Conservation (phyloP, 176 grass and related monocot genomes). For the Bothriochloa decipiens region DNA sequence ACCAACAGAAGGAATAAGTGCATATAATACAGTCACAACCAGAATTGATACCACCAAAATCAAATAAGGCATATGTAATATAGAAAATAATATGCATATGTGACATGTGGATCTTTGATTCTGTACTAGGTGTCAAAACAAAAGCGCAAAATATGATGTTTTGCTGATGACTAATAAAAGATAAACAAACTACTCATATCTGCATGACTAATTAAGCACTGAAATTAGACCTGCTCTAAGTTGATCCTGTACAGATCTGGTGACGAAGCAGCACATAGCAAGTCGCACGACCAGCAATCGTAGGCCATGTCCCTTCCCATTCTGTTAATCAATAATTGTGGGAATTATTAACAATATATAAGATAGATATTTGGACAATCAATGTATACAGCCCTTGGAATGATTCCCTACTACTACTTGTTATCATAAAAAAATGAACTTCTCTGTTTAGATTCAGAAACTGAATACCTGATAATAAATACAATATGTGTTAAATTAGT, state of each 20-base stretch:
- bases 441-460: conserved; percentile 9
- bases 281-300: conserved; percentile 93
- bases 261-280: conserved; percentile 92
- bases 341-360: conserved; percentile 4
- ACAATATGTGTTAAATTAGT: background rate
- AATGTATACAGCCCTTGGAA: background rate
- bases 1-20: background rate
- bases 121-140: background rate
- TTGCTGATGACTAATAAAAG: background rate
- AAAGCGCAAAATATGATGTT: conserved; percentile 9
- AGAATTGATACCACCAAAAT: conserved; percentile 7
- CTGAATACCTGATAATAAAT: conserved; percentile 18
- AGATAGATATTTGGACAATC: conserved; percentile 16
- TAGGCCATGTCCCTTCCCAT: conserved; percentile 98
- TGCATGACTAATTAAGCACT: conserved; percentile 20
- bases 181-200: conserved; percentile 23
- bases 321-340: conserved; percentile 48
- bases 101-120: conserved; percentile 22
- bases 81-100: background rate
- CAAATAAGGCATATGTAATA: background rate
- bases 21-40: background rate
- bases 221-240: conserved; percentile 67
- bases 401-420: background rate
- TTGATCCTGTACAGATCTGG: conserved; percentile 95
- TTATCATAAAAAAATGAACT: conserved; percentile 21